phyloP scores from a whole-genome alignment of 2,329 filamentous ascomycete genomes.

The Botrytis cinerea region DNA sequence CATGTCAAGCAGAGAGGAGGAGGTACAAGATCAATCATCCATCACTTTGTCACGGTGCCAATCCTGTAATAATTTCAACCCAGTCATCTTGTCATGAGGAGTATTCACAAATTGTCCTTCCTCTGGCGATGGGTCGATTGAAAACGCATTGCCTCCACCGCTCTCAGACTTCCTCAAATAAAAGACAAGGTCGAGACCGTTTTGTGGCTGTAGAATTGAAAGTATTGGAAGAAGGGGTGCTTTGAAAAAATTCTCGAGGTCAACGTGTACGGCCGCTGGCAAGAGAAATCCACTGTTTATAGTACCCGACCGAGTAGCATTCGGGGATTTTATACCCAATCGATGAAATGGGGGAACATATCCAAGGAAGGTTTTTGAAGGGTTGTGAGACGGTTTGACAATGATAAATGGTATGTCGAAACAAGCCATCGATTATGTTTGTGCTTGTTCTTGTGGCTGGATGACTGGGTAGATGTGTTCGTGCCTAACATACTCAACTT shows the following conservation, averaged over 20 bases:
- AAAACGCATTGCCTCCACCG: slow-evolving; percentile 8
- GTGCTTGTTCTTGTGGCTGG: not conserved
- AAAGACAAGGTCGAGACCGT: not conserved
- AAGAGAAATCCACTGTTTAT: slow-evolving; percentile 13
- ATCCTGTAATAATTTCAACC: not conserved
- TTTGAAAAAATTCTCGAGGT: slow-evolving; percentile 10
- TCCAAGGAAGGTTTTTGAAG: not conserved
- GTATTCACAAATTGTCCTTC: not conserved
- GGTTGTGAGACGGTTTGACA: slow-evolving; percentile 1
- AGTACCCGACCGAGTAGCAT: slow-evolving; percentile 11
- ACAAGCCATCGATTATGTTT: not conserved
- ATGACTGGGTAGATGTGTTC: not conserved
- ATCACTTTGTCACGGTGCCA: slow-evolving; percentile 9
- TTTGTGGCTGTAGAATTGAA: not conserved
- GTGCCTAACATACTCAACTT: slow-evolving; percentile 3
- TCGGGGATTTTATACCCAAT: slow-evolving; percentile 17
- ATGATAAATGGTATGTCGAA: not conserved
- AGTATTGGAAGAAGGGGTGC: slow-evolving; percentile 13
- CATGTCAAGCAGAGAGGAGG: not conserved
- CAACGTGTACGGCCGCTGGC: slow-evolving; percentile 22
- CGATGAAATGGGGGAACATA: slow-evolving; percentile 9
- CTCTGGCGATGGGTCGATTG: not conserved
- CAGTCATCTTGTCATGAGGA: not conserved
- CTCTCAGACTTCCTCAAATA: not conserved
- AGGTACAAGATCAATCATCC: not conserved